These are phyloP conservation scores for Blastobotrys apis DNA, from an alignment of 1,139 yeast species.

Conservation along the genomic window DNA sequence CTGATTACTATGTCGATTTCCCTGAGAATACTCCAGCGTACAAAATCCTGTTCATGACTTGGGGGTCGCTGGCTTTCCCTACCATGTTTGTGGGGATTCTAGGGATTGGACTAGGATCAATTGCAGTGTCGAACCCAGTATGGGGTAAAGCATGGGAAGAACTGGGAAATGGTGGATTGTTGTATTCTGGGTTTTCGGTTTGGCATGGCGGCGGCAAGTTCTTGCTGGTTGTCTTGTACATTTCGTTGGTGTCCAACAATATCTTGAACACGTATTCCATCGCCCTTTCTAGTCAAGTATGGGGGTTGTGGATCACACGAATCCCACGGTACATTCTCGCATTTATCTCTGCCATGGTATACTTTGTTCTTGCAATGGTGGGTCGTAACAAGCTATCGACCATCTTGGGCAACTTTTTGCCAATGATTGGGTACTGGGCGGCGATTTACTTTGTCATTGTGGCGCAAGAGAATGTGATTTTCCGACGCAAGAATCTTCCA, in stretches of 20 bases:
- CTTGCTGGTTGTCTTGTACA: slow-evolving; percentile 59
- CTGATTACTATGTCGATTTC: slow-evolving; percentile 78
- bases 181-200: slow-evolving; percentile 60
- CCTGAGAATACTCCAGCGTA: slow-evolving; percentile 67
- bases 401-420: slow-evolving; percentile 80
- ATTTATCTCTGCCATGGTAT: slow-evolving; percentile 57
- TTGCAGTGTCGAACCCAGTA: slow-evolving; percentile 53
- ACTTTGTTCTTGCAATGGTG: slow-evolving; percentile 51
- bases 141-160: slow-evolving; percentile 57
- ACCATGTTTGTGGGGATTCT: slow-evolving; percentile 73
- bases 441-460: slow-evolving; percentile 72
- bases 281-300: slow-evolving; percentile 72
- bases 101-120: slow-evolving; percentile 67
- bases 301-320: slow-evolving; percentile 56
- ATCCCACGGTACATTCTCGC: slow-evolving; percentile 83
- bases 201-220: slow-evolving; percentile 84
- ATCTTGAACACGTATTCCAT: slow-evolving; percentile 79
- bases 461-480: slow-evolving; percentile 69
- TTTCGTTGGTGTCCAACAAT: slow-evolving; percentile 76
- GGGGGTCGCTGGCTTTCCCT: slow-evolving; percentile 65
- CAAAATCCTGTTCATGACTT: slow-evolving; percentile 57
- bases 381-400: slow-evolving; percentile 74
- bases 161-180: slow-evolving; percentile 75
- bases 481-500: slow-evolving; percentile 51
- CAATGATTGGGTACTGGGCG: slow-evolving; percentile 94